A percentile compares a stretch with the other conserved stretches of the same genome.
These are phyloP conservation scores for Cystoderma amianthinum DNA, from an alignment of 768 basidiomycete genomes.

Conservation along the genomic window DNA sequence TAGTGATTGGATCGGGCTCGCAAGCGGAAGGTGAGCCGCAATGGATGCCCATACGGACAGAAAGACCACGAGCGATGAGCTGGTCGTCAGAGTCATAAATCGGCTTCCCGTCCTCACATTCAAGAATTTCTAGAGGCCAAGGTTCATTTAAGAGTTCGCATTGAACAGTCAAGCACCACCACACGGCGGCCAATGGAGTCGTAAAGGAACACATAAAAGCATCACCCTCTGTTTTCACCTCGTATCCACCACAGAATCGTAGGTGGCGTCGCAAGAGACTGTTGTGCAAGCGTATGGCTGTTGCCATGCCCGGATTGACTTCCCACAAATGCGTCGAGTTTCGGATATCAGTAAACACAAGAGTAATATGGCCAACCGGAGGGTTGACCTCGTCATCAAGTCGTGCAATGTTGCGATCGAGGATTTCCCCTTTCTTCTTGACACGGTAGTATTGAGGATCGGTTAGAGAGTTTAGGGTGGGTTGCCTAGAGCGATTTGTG, in stretches of 20 bases:
- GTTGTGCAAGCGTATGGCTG: conserved; percentile 89
- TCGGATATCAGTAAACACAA: conserved; percentile 98
- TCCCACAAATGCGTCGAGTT: conserved; percentile 98
- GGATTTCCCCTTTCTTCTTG: conserved; percentile 38
- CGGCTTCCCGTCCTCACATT: conserved; percentile 85
- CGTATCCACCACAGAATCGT: conserved; percentile 90
- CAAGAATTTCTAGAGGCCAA: conserved; percentile 93
- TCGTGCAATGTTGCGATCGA: conserved; percentile 55
- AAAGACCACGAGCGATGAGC: conserved; percentile 79
- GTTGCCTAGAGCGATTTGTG: conserved; percentile 34
- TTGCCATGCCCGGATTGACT: conserved; percentile 89
- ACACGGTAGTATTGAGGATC: conserved; percentile 21
- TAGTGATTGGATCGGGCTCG: conserved; percentile 84
- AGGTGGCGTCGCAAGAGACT: conserved; percentile 76
- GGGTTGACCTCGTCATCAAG: conserved; percentile 77
- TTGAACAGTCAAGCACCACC: conserved; percentile 89
- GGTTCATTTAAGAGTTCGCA: conserved; percentile 68
- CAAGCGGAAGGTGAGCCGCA: conserved; percentile 85
- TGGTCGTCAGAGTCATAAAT: conserved; percentile 58
- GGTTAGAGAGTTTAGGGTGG: conserved; percentile 35
- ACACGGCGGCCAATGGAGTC: conserved; percentile 74
- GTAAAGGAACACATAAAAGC: conserved; percentile 99
- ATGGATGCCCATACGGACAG: conserved; percentile 97
- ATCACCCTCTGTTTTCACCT: conserved; percentile 99
- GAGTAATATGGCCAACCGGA: conserved; percentile 79